A percentile compares a stretch with the other conserved stretches of the same genome.
Evolutionary conservation across 768 basidiomycete genomes (phyloP).

Genomic region (Tephrocybe sp.): DNA sequence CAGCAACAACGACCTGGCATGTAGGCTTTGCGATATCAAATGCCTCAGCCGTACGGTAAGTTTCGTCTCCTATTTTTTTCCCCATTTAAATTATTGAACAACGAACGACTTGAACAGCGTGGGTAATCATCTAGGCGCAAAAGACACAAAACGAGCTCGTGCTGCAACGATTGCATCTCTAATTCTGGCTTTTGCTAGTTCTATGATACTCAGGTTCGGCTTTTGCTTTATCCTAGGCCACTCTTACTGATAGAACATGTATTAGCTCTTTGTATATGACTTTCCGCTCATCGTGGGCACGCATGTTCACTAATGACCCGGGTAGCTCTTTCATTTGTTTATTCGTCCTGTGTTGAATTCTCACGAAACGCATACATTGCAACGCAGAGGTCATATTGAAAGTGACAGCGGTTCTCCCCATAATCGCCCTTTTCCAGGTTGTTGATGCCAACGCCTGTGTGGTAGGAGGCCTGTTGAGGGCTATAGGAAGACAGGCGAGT

Average conservation of each 20-base stretch:
- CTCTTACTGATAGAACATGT: not conserved
- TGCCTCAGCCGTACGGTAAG: slow-evolving; percentile 78
- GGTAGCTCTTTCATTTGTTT: slow-evolving; percentile 29
- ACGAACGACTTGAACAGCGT: slow-evolving; percentile 4
- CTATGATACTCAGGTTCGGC: not conserved
- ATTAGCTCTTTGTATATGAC: slow-evolving; percentile 48
- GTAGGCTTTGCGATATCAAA: slow-evolving; percentile 78
- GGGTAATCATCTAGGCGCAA: slow-evolving; percentile 13
- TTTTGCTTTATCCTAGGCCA: not conserved
- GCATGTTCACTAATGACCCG: slow-evolving; percentile 71
- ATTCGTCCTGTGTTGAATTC: slow-evolving; percentile 10
- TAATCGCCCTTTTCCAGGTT: slow-evolving; percentile 77
- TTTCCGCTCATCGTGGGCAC: slow-evolving; percentile 65
- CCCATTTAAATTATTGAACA: not conserved
- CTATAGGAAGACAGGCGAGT: slow-evolving; percentile 69
- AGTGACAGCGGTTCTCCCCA: slow-evolving; percentile 66
- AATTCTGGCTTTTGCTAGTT: slow-evolving; percentile 49
- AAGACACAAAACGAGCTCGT: slow-evolving; percentile 5
- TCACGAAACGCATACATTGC: too few relatives aligned
- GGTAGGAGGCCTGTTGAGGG: slow-evolving; percentile 72
- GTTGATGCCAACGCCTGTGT: slow-evolving; percentile 74
- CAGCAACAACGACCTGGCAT: slow-evolving; percentile 74
- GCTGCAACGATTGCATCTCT: slow-evolving; percentile 51
- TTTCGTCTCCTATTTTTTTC: not conserved
- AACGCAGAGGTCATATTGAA: slow-evolving; percentile 54